These are phyloP conservation scores for Microcos paniculata DNA, from an alignment of 345 rosid species.

Conservation along the genomic window DNA sequence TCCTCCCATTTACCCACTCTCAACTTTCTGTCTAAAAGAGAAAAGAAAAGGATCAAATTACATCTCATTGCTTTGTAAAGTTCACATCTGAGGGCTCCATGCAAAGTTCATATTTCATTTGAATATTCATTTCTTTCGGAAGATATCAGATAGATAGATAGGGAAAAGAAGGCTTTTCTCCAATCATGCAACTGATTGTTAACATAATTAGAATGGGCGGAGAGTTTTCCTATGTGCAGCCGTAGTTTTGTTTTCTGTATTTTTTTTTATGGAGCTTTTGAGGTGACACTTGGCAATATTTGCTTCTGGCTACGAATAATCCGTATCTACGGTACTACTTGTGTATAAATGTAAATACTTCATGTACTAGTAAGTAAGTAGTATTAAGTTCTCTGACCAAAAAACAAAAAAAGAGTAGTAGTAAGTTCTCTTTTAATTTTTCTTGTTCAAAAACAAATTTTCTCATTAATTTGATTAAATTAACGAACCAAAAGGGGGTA, in stretches of 20 bases:
- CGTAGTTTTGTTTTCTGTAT: too few relatives aligned
- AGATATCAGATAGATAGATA: background rate
- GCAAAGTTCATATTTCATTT: background rate
- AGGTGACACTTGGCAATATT: background rate
- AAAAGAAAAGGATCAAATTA: background rate
- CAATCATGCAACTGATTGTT: conserved; percentile 9
- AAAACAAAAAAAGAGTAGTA: too few relatives aligned
- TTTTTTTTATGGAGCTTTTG: too few relatives aligned
- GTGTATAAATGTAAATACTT: too few relatives aligned
- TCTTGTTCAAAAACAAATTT: too few relatives aligned
- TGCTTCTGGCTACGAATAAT: background rate
- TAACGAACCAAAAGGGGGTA: too few relatives aligned
- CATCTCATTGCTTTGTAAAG: background rate
- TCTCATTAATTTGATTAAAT: too few relatives aligned
- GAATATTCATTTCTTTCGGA: background rate
- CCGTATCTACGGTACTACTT: too few relatives aligned
- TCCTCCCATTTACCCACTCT: conserved; percentile 8
- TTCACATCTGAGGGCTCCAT: background rate
- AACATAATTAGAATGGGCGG: background rate
- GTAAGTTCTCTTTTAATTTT: too few relatives aligned
- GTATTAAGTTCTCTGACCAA: too few relatives aligned
- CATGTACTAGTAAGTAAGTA: too few relatives aligned
- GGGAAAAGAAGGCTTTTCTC: background rate
- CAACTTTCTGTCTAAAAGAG: background rate
- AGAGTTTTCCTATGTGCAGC: too few relatives aligned